phyloP scores from a whole-genome alignment of 2,329 filamentous ascomycete genomes.

The Rhynchosporium secalis region DNA sequence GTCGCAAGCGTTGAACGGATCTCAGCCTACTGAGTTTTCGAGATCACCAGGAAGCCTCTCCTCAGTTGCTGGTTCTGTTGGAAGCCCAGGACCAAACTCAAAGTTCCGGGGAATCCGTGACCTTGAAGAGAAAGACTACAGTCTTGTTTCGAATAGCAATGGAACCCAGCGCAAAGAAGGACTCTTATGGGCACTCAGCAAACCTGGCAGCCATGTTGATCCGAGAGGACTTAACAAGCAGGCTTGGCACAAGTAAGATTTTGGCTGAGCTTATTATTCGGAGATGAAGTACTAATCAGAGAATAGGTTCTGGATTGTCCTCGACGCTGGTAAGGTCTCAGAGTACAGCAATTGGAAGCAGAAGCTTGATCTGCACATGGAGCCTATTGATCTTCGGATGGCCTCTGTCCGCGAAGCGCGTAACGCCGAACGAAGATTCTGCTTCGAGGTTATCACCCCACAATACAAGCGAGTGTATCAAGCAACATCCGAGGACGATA shows the following conservation, averaged over 20 bases:
- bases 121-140: constrained; percentile 78
- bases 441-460: constrained; percentile 97
- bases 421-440: constrained; percentile 91
- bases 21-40: constrained; percentile 40
- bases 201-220: constrained; percentile 91
- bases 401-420: constrained; percentile 94
- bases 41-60: constrained; percentile 59
- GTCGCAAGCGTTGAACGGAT: constrained; percentile 38
- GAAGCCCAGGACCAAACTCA: constrained; percentile 53
- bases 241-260: constrained; percentile 92
- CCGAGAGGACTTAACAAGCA: constrained; percentile 95
- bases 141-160: constrained; percentile 50
- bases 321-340: constrained; percentile 93
- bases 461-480: constrained; percentile 96
- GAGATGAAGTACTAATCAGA: background rate
- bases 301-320: constrained; percentile 90
- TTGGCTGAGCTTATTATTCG: background rate
- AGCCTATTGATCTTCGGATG: constrained; percentile 95
- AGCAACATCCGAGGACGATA: constrained; percentile 95
- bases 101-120: constrained; percentile 92
- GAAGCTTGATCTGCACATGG: constrained; percentile 93
- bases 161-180: constrained; percentile 85
- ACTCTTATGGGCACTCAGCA: constrained; percentile 88
- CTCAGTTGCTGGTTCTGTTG: constrained; percentile 42
- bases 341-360: constrained; percentile 99